Percentiles rank a stretch among this genome's conserved stretches.
These are phyloP conservation scores for Zygosaccharomyces pseudorouxii DNA, from an alignment of 805 yeast genomes.

Conservation along the genomic window DNA sequence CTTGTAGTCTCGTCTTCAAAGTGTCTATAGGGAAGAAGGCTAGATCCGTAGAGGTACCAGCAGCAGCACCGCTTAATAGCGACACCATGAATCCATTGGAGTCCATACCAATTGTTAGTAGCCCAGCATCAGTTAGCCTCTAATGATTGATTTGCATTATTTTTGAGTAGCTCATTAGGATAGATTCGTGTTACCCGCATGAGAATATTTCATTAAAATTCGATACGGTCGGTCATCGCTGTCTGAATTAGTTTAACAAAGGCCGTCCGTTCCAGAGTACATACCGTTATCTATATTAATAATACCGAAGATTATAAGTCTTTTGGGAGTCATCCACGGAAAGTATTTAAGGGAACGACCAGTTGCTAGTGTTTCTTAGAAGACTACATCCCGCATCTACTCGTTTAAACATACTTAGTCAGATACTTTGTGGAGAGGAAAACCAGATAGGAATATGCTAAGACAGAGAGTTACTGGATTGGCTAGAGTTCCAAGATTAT, in stretches of 20 bases:
- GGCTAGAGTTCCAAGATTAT: not conserved
- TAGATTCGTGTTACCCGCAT: conserved; percentile 3
- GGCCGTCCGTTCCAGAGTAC: not conserved
- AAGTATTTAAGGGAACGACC: not conserved
- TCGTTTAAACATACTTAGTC: not conserved
- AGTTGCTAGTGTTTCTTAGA: not conserved
- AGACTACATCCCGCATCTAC: not conserved
- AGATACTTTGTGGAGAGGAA: not conserved
- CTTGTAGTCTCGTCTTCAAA: conserved; percentile 88
- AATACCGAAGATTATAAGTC: not conserved
- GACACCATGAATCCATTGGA: conserved; percentile 30
- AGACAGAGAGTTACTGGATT: conserved; percentile 8
- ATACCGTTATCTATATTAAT: not conserved
- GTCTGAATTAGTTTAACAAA: not conserved
- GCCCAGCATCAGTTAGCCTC: not conserved
- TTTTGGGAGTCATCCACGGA: not conserved
- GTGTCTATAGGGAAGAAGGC: conserved; percentile 97
- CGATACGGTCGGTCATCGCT: conserved; percentile 6
- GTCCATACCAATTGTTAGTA: conserved; percentile 11
- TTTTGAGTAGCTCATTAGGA: too few species aligned
- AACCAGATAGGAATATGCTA: not conserved
- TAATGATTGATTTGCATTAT: not conserved
- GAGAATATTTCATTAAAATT: not conserved
- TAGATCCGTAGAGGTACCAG: conserved; percentile 93
- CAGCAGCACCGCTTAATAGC: conserved; percentile 76